Percentiles rank a stretch among this genome's conserved stretches.
phyloP scores from a whole-genome alignment of 306 rosid genomes.

The Boehmeria nivea region DNA sequence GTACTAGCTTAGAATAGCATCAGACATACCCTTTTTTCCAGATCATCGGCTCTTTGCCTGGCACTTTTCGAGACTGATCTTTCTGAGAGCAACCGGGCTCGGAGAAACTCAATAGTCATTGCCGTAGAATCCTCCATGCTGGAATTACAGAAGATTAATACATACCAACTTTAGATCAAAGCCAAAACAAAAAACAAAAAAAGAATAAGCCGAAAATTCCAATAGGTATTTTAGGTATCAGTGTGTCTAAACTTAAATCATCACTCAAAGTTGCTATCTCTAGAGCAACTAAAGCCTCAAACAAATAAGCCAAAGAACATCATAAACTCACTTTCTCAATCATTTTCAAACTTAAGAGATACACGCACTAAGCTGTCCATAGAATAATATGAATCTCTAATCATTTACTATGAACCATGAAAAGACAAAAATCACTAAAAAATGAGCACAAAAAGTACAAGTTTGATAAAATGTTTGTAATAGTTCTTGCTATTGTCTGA shows the following conservation, averaged over 20 bases:
- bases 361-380: too few species aligned
- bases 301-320: background rate
- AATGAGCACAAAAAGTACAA: background rate
- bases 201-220: background rate
- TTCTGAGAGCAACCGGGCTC: slow-evolving; percentile 83
- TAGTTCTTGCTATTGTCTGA: background rate
- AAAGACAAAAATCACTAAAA: background rate
- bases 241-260: background rate
- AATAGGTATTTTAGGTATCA: slow-evolving; percentile 4
- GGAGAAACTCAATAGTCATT: slow-evolving; percentile 78
- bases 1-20: slow-evolving; percentile 2
- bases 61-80: slow-evolving; percentile 86
- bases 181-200: background rate
- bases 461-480: background rate
- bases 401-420: background rate
- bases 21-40: slow-evolving; percentile 54
- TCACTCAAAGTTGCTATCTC: background rate
- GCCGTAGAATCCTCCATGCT: slow-evolving; percentile 61
- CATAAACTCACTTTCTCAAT: background rate
- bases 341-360: background rate
- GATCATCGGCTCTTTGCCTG: slow-evolving; percentile 75
- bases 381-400: background rate
- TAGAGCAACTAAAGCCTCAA: background rate
- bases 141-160: slow-evolving; percentile 10
- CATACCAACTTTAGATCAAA: slow-evolving; percentile 15